Evolutionary conservation across 331 rosid genomes (phyloP), one percentile per base, ranked within the genome.

Genomic region (Acacia pycnantha): DNA sequence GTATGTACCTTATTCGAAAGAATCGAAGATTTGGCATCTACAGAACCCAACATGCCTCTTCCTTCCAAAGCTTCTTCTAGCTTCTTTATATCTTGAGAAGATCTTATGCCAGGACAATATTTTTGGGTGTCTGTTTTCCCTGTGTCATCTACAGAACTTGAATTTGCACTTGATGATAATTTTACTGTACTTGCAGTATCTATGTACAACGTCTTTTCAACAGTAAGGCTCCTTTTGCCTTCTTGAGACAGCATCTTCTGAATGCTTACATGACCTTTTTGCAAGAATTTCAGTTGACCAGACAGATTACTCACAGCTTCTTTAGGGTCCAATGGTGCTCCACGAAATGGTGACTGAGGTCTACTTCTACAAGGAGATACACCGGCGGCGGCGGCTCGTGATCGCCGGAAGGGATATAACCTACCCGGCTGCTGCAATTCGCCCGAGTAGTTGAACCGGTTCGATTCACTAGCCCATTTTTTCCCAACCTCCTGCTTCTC

Each of bases 191-290:
- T 90, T 44, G 80, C 91, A 84, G 93, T 78, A 82, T 93, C 98
- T 83, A 91, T 85, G 78, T 87, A 86, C 81, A 91, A 79, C 31
- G 92, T 88, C 84, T 92, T 95, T 87, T 90, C 99, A 37, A 83
- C 74, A 15, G 86, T 58, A 51, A 87, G 81, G 75, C 73, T 88
- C 79, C 44, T 87, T 81, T 74, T 84, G 85, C 80, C 72, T 76
- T 51, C 88, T 73, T 79, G 89, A 59, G 88, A 77, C 16, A 24
- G 79, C 75, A 77, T 70, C 19, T 87, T 87, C 82, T 76, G 87
- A 87, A 69, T 50, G 48, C 77, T 84, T 62, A 59, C 80, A 44
- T 80, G 68, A 21, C 72, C 78, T 80, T 50, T 83, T 51, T 76
- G 82, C 70, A 56, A 21, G 73, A 54, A 50, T 44, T 69, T 79